Evolutionary conservation across 352 stramenopile genomes (phyloP).

Genomic region (Phytophthora agathidicida): DNA sequence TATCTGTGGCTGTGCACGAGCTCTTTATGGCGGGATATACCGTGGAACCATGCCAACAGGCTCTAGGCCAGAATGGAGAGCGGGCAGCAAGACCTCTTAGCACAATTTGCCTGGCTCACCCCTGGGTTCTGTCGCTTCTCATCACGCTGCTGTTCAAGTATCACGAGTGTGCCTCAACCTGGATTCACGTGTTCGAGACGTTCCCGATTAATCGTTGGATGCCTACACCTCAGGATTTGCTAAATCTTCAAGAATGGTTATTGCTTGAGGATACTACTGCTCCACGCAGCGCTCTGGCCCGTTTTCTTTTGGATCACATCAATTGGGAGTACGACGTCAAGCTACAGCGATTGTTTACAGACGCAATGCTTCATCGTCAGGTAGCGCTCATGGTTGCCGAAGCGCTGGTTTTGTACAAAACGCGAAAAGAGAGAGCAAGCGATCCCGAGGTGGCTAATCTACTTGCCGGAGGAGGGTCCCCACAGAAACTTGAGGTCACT

Average conservation of each 20-base stretch:
- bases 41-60: conserved; percentile 47
- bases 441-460: conserved; percentile 48
- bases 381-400: conserved; percentile 82
- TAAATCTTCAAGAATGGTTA: conserved; percentile 82
- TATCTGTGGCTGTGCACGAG: conserved; percentile 66
- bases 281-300: conserved; percentile 62
- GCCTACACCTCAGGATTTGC: conserved; percentile 65
- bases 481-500: conserved; percentile 57
- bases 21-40: conserved; percentile 71
- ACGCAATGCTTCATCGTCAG: conserved; percentile 74
- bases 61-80: conserved; percentile 56
- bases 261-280: conserved; percentile 73
- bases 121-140: conserved; percentile 65
- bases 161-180: conserved; percentile 78
- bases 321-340: conserved; percentile 89
- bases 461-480: conserved; percentile 48
- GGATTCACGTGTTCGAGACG: conserved; percentile 86
- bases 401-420: conserved; percentile 74
- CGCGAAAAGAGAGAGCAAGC: conserved; percentile 40
- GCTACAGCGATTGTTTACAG: conserved; percentile 62
- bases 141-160: conserved; percentile 77
- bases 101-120: conserved; percentile 66
- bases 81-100: conserved; percentile 57
- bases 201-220: conserved; percentile 89
- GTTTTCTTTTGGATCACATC: conserved; percentile 83